Evolutionary conservation across 805 yeast species (phyloP).

Genomic region (Candida cerambycidarum): DNA sequence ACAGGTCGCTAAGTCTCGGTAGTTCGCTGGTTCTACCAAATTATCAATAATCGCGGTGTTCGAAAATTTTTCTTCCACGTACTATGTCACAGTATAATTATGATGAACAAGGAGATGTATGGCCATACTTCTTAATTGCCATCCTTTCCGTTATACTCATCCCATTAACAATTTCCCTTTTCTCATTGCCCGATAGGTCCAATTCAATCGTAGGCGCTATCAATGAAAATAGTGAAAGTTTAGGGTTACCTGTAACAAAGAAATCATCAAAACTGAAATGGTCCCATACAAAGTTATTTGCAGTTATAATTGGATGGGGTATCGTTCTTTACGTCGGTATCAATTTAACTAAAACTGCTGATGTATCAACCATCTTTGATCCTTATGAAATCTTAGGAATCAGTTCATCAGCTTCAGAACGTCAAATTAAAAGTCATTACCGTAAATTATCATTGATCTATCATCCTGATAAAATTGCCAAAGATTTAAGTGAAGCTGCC

Average conservation of each 20-base stretch:
- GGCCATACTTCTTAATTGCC: conserved; percentile 89
- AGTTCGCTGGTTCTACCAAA: too few relatives aligned
- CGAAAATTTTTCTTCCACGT: conserved; percentile 8
- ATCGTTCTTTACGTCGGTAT: conserved; percentile 41
- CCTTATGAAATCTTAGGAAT: conserved; percentile 87
- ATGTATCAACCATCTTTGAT: conserved; percentile 62
- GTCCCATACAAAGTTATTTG: conserved; percentile 36
- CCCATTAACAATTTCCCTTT: conserved; percentile 52
- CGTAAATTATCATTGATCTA: conserved; percentile 82
- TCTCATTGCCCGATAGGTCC: conserved; percentile 16
- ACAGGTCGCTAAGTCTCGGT: too few relatives aligned
- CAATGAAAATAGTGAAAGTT: conserved; percentile 31
- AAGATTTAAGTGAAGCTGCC: conserved; percentile 57
- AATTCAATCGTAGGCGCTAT: conserved; percentile 31
- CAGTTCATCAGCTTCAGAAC: conserved; percentile 63
- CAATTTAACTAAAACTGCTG: conserved; percentile 44
- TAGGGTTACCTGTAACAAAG: conserved; percentile 30
- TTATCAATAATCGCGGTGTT: not conserved
- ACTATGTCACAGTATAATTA: conserved; percentile 57
- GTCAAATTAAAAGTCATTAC: conserved; percentile 76
- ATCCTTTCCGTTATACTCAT: conserved; percentile 63
- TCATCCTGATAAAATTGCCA: conserved; percentile 91
- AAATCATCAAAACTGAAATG: conserved; percentile 25
- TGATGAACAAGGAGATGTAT: conserved; percentile 86
- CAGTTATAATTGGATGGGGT: conserved; percentile 60